Conservation (phyloP, 1,284 basidiomycete species). For the Puccinia coronata region DNA sequence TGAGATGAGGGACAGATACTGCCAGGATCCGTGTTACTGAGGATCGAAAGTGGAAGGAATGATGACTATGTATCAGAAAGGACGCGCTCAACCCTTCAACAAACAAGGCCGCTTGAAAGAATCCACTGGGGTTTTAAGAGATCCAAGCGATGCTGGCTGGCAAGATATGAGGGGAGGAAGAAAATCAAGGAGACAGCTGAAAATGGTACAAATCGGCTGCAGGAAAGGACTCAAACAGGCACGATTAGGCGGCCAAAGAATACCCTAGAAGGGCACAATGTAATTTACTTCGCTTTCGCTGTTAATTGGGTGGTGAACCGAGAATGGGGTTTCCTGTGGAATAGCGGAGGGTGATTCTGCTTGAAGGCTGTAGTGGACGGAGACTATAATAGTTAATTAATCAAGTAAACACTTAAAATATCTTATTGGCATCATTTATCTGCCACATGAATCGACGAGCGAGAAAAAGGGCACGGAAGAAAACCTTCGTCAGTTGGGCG, state of each 20-base stretch:
- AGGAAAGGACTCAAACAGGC: background rate
- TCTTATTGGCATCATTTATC: background rate
- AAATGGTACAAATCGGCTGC: background rate
- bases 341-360: background rate
- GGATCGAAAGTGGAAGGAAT: background rate
- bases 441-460: constrained; percentile 4
- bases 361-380: background rate
- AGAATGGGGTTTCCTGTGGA: background rate
- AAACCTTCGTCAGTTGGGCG: background rate
- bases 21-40: constrained; percentile 5
- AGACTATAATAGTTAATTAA: background rate
- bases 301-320: background rate
- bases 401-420: background rate
- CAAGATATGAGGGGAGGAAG: background rate
- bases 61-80: background rate
- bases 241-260: background rate
- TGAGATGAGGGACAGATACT: background rate
- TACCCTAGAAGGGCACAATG: background rate
- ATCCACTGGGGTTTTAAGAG: background rate
- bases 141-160: background rate
- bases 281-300: constrained; percentile 5
- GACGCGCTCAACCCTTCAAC: constrained; percentile 1
- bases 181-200: background rate
- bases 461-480: background rate
- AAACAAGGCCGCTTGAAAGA: constrained; percentile 9